Conservation (phyloP, 495 filamentous ascomycete genomes). For the Cercophora samala region DNA sequence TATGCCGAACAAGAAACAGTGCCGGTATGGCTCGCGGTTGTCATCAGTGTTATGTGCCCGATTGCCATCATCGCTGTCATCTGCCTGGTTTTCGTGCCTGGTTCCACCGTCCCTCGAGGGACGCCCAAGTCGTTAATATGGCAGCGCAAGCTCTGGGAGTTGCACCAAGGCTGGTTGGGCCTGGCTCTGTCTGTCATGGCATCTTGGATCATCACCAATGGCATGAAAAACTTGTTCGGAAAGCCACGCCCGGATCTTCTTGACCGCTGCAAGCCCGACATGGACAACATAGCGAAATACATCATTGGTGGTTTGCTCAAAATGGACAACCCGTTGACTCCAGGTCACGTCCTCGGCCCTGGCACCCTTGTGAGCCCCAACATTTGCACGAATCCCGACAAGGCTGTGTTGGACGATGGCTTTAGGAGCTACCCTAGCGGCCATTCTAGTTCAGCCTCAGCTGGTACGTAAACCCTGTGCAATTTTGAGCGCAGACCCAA, state of each 20-base stretch:
- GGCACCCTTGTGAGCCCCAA: conserved; percentile 59
- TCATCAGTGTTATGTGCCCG: conserved; percentile 58
- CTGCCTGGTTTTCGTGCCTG: conserved; percentile 63
- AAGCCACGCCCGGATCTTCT: conserved; percentile 84
- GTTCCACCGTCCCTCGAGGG: conserved; percentile 61
- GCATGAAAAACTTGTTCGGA: conserved; percentile 81
- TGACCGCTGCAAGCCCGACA: conserved; percentile 60
- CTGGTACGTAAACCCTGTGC: conserved; percentile 39
- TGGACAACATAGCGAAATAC: conserved; percentile 41
- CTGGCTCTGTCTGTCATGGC: conserved; percentile 62
- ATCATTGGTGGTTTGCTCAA: conserved; percentile 39
- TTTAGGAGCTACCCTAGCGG: conserved; percentile 84
- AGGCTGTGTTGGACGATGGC: conserved; percentile 69
- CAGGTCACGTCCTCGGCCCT: conserved; percentile 13
- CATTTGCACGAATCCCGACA: conserved; percentile 69
- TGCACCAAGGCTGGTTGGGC: conserved; percentile 76
- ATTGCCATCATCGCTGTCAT: conserved; percentile 65
- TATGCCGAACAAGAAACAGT: conserved; percentile 73
- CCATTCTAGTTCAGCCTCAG: conserved; percentile 61
- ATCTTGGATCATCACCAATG: conserved; percentile 74
- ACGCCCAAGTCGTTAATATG: conserved; percentile 64
- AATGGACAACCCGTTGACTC: conserved; percentile 24
- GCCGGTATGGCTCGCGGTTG: conserved; percentile 53
- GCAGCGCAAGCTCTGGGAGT: conserved; percentile 75
- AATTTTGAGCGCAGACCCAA: not conserved